A percentile compares a stretch with the other conserved stretches of the same genome.
phyloP scores from a whole-genome alignment of 192 early-diverging fungal genomes.

The Coemansia sp. region DNA sequence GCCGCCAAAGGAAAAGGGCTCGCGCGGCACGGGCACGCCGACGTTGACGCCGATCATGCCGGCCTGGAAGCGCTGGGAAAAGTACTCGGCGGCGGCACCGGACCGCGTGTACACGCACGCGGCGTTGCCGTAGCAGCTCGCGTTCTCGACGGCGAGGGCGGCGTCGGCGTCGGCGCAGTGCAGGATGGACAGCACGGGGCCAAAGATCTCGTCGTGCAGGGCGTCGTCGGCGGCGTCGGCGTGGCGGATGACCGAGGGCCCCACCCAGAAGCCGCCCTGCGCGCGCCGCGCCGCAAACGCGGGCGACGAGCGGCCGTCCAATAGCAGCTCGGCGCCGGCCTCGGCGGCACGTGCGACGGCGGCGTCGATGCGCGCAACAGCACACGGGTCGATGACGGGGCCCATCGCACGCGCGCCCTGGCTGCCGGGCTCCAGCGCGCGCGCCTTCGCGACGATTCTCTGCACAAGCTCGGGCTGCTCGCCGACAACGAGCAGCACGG shows the following conservation, averaged over 20 bases:
- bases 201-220: constrained; percentile 80
- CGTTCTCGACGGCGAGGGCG: constrained; percentile 73
- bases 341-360: constrained; percentile 60
- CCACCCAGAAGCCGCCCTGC: constrained; percentile 67
- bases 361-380: constrained; percentile 60
- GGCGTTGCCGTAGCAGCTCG: constrained; percentile 66
- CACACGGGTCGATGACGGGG: constrained; percentile 70
- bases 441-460: constrained; percentile 59
- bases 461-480: constrained; percentile 63
- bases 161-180: constrained; percentile 56
- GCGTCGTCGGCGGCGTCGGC: constrained; percentile 57
- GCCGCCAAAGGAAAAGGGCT: constrained; percentile 83
- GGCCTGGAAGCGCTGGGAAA: constrained; percentile 64
- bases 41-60: constrained; percentile 83
- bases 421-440: constrained; percentile 51
- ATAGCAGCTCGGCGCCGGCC: constrained; percentile 60
- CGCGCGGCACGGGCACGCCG: constrained; percentile 67
- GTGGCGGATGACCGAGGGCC: constrained; percentile 69
- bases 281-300: constrained; percentile 35
- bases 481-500: constrained; percentile 70
- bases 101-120: constrained; percentile 69
- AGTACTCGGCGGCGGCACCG: constrained; percentile 68
- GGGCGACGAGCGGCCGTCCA: constrained; percentile 61
- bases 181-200: constrained; percentile 71
- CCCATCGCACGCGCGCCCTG: constrained; percentile 58